These are phyloP conservation scores for Colletotrichum tabaci DNA, from an alignment of 2,329 filamentous ascomycete genomes.

Conservation along the genomic window DNA sequence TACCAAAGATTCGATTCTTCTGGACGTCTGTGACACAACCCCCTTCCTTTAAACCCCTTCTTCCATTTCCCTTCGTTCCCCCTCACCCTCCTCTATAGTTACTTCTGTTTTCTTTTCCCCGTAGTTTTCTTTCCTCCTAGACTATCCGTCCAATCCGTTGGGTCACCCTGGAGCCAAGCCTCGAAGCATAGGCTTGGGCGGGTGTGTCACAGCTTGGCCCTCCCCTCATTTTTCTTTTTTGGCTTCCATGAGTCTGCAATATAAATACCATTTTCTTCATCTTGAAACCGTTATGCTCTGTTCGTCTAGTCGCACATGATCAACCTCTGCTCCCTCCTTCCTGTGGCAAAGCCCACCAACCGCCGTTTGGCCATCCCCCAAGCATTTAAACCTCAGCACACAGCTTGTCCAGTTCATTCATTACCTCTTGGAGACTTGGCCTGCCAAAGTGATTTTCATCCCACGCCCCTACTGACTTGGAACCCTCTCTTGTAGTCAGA, in stretches of 20 bases:
- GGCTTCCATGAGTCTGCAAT: neutral
- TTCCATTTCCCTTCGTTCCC: neutral
- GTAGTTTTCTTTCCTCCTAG: neutral
- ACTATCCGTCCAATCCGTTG: neutral
- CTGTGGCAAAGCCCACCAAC: neutral
- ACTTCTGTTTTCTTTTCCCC: too few relatives aligned
- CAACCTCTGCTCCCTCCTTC: neutral
- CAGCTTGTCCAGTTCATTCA: conserved; percentile 40
- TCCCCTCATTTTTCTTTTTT: neutral
- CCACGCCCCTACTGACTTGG: conserved; percentile 59
- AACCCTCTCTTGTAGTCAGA: conserved; percentile 57
- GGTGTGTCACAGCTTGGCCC: neutral
- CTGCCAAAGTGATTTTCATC: conserved; percentile 66
- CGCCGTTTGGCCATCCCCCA: neutral
- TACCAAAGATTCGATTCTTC: conserved; percentile 1
- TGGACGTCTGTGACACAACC: conserved; percentile 18
- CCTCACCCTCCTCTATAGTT: neutral
- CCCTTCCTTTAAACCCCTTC: conserved; percentile 8
- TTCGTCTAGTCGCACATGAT: neutral
- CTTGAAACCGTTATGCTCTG: neutral
- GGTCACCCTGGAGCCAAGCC: neutral
- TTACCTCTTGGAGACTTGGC: conserved; percentile 62
- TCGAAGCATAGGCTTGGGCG: neutral
- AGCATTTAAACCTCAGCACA: conserved; percentile 46
- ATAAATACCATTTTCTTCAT: conserved; percentile 9